phyloP scores from a whole-genome alignment of 1,139 yeast species.

The Groenewaldozyma sp. region DNA sequence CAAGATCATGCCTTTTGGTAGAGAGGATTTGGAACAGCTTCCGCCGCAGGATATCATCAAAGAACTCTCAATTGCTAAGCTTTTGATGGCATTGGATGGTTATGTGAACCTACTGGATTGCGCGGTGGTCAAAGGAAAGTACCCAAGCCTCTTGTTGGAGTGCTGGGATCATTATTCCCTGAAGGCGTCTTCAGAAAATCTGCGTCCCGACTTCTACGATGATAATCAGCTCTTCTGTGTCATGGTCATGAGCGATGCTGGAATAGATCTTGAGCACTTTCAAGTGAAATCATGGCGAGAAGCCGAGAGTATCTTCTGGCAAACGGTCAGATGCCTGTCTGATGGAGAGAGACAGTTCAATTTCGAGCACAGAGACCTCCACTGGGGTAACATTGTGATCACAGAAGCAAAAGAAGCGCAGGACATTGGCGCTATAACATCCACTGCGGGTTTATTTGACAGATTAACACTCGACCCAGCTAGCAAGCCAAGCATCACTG shows the following conservation, averaged over 20 bases:
- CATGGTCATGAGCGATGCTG: slow-evolving; percentile 40
- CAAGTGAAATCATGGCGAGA: slow-evolving; percentile 42
- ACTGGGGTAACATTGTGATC: slow-evolving; percentile 49
- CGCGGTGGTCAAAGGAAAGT: slow-evolving; percentile 39
- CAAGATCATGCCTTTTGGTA: slow-evolving; percentile 46
- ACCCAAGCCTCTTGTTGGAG: slow-evolving; percentile 33
- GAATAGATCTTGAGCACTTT: slow-evolving; percentile 39
- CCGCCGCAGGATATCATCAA: slow-evolving; percentile 37
- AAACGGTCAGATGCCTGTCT: slow-evolving; percentile 39
- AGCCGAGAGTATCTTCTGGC: slow-evolving; percentile 45
- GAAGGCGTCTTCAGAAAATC: slow-evolving; percentile 26
- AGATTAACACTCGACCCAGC: slow-evolving; percentile 10
- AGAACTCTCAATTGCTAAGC: slow-evolving; percentile 38
- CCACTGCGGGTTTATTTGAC: slow-evolving; percentile 11
- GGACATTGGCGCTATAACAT: slow-evolving; percentile 4
- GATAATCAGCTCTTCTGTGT: slow-evolving; percentile 37
- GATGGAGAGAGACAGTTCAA: slow-evolving; percentile 41
- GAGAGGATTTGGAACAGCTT: slow-evolving; percentile 35
- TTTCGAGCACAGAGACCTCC: slow-evolving; percentile 63
- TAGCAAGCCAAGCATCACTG: slow-evolving; percentile 11
- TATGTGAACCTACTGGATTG: slow-evolving; percentile 36
- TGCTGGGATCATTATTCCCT: slow-evolving; percentile 37
- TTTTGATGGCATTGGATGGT: slow-evolving; percentile 33
- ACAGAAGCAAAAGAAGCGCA: slow-evolving; percentile 5
- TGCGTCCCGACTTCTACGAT: slow-evolving; percentile 32